These are phyloP conservation scores for Jatropha multifida DNA, from an alignment of 441 rosid genomes.

Conservation along the genomic window DNA sequence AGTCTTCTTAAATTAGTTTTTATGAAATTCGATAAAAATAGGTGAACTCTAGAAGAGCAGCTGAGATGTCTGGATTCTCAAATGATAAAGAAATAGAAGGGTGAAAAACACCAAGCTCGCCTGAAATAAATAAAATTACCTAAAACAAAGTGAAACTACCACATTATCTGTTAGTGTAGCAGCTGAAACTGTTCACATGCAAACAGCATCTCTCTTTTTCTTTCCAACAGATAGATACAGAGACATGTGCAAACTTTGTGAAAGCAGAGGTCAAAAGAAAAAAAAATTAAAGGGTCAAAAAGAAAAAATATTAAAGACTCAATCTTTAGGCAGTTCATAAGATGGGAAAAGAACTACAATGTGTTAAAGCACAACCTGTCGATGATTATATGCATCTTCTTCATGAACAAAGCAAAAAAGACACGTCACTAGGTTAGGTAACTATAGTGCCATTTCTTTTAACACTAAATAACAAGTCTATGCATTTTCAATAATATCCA, in stretches of 20 bases:
- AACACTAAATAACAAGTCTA: background rate
- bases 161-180: slow-evolving; percentile 7
- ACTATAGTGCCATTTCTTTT: background rate
- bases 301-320: background rate
- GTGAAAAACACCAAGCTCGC: slow-evolving; percentile 4
- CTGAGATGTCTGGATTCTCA: background rate
- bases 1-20: background rate
- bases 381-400: slow-evolving; percentile 7
- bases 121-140: slow-evolving; percentile 25
- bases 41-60: background rate
- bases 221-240: background rate
- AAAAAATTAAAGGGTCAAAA: slow-evolving; percentile 11
- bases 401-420: background rate
- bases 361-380: background rate
- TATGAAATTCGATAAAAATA: background rate
- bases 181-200: slow-evolving; percentile 38
- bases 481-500: background rate
- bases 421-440: background rate
- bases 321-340: slow-evolving; percentile 2
- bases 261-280: slow-evolving; percentile 26
- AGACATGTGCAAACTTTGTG: slow-evolving; percentile 12
- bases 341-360: slow-evolving; percentile 3
- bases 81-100: background rate
- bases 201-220: slow-evolving; percentile 7
- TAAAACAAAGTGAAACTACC: slow-evolving; percentile 7